Conservation (phyloP, 116 monocot genomes). For the Zostera marina region DNA sequence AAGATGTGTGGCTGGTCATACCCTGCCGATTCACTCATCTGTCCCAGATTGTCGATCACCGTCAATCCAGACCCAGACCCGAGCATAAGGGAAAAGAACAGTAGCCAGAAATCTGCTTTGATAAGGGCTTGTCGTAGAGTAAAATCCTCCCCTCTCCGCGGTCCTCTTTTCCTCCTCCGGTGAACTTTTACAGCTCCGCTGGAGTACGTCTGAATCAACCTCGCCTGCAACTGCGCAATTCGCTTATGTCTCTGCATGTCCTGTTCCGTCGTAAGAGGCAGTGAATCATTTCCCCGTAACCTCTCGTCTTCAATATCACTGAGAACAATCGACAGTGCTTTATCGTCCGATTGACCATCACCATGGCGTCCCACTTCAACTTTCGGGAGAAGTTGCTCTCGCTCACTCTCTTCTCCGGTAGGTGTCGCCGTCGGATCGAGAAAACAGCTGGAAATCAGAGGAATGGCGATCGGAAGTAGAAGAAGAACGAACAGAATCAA, state of each 20-base stretch:
- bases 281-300: slow-evolving; percentile 59
- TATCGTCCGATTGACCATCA: slow-evolving; percentile 7
- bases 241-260: slow-evolving; percentile 67
- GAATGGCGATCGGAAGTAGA: slow-evolving; percentile 47
- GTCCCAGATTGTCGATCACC: slow-evolving; percentile 83
- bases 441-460: slow-evolving; percentile 32
- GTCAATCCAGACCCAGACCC: slow-evolving; percentile 82
- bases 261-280: slow-evolving; percentile 27
- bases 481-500: slow-evolving; percentile 37
- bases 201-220: slow-evolving; percentile 63
- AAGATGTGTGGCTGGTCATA: slow-evolving; percentile 64
- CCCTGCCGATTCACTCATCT: slow-evolving; percentile 83
- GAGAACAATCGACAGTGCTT: slow-evolving; percentile 35
- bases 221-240: slow-evolving; percentile 67
- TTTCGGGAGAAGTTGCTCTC: too few relatives aligned
- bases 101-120: slow-evolving; percentile 90
- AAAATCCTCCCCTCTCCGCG: slow-evolving; percentile 78
- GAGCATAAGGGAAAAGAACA: slow-evolving; percentile 63
- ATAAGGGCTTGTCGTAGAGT: slow-evolving; percentile 60
- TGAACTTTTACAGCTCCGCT: slow-evolving; percentile 66
- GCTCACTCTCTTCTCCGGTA: too few relatives aligned
- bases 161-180: slow-evolving; percentile 71
- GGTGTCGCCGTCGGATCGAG: too few relatives aligned
- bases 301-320: slow-evolving; percentile 92
- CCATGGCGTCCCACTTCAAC: too few relatives aligned